Evolutionary conservation across 1,284 basidiomycete species (phyloP).

Genomic region (Puccinia hordei): DNA sequence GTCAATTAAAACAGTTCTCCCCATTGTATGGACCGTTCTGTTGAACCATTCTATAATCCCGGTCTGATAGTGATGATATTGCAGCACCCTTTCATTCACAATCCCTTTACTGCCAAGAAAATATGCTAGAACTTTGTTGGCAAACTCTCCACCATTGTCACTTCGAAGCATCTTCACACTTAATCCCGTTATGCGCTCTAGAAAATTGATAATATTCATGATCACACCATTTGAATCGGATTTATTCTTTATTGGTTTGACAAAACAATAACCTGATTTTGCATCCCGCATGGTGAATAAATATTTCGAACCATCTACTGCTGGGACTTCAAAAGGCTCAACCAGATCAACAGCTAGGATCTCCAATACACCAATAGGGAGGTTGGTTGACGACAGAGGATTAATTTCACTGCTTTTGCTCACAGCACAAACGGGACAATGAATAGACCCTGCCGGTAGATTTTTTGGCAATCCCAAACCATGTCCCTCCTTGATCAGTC

Average conservation of each 20-base stretch:
- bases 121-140: neutral
- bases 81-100: neutral
- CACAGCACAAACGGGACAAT: slow-evolving; percentile 1
- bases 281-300: neutral
- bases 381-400: no score
- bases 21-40: neutral
- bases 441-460: neutral
- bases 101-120: neutral
- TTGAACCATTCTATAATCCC: slow-evolving; percentile 13
- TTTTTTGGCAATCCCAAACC: neutral
- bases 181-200: neutral
- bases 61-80: slow-evolving; percentile 27
- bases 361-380: neutral
- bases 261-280: neutral
- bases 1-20: neutral
- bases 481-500: neutral
- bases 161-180: neutral
- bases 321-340: neutral
- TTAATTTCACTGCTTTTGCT: neutral
- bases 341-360: no score
- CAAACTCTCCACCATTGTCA: no score
- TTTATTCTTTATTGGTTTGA: neutral
- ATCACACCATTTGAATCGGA: neutral
- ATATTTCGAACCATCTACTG: neutral
- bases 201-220: neutral